A percentile compares a stretch with the other conserved stretches of the same genome.
Conservation (phyloP, 1,284 basidiomycete species). For the Ceratobasidium sp. region DNA sequence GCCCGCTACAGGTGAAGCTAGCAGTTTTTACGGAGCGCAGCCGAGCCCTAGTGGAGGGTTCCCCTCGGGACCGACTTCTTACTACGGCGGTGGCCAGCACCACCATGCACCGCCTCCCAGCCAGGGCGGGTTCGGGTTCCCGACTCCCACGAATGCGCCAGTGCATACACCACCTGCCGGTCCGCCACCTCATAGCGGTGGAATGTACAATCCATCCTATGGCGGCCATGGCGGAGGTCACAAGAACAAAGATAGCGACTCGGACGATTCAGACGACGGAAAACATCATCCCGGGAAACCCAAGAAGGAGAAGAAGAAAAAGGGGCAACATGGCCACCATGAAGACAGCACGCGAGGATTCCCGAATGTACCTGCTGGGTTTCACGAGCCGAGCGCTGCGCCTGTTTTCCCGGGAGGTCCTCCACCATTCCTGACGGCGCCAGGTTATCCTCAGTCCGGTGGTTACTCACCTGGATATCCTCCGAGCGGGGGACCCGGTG, state of each 20-base stretch:
- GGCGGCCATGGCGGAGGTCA: constrained; percentile 19
- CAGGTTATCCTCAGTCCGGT: constrained; percentile 11
- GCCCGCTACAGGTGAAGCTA: constrained; percentile 15
- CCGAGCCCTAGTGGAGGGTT: not conserved
- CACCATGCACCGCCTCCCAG: constrained; percentile 3
- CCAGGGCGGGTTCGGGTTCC: constrained; percentile 11
- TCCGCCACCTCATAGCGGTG: not conserved
- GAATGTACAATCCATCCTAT: constrained; percentile 11
- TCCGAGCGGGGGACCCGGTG: not conserved
- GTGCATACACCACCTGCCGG: constrained; percentile 37
- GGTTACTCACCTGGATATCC: constrained; percentile 1
- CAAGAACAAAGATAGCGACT: constrained; percentile 3
- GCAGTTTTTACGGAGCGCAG: constrained; percentile 20
- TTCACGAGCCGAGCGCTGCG: constrained; percentile 31
- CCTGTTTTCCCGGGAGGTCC: constrained; percentile 44
- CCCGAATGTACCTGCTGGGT: not conserved
- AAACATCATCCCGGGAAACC: not conserved
- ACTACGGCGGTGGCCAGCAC: not conserved
- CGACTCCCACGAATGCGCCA: not conserved
- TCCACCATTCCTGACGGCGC: constrained; percentile 42
- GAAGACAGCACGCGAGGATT: not conserved
- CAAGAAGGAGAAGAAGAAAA: constrained; percentile 33
- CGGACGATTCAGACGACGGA: not conserved
- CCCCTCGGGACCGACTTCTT: not conserved
- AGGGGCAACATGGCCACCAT: not conserved